Conservation (phyloP, 2,329 filamentous ascomycete species). For the Elsinoe australis region DNA sequence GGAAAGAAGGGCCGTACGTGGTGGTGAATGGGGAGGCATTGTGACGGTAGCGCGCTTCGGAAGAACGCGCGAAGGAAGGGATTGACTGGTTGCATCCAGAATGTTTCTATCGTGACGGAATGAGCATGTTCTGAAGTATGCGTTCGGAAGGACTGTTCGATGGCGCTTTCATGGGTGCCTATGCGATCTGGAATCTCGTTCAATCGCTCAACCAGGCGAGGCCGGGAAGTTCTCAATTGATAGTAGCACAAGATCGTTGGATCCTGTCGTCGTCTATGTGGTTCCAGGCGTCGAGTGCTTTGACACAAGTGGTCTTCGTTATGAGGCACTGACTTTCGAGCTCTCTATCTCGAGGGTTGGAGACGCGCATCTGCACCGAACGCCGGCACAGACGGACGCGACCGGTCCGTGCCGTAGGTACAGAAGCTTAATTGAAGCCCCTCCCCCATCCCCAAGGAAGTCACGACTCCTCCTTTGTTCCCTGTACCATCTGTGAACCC, state of each 20-base stretch:
- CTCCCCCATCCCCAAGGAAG: too few relatives aligned
- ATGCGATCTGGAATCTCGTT: too few relatives aligned
- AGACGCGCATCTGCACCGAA: too few relatives aligned
- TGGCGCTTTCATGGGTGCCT: conserved; percentile 2
- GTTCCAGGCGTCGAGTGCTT: too few relatives aligned
- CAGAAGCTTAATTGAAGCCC: not conserved
- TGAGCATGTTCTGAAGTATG: conserved; percentile 1
- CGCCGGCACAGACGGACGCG: not conserved
- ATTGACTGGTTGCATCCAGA: conserved; percentile 87
- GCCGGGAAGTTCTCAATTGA: not conserved
- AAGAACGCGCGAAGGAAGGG: conserved; percentile 98
- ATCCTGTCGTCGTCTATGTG: too few relatives aligned
- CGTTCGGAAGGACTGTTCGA: not conserved
- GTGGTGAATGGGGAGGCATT: conserved; percentile 86
- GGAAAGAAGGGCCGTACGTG: conserved; percentile 48
- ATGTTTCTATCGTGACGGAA: not conserved
- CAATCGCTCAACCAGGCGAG: too few relatives aligned
- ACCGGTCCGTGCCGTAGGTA: not conserved
- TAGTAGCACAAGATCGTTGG: too few relatives aligned
- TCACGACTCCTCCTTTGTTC: too few relatives aligned
- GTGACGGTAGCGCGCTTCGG: conserved; percentile 82
- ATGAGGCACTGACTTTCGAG: too few relatives aligned
- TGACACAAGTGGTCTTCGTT: too few relatives aligned
- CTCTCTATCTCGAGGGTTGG: too few relatives aligned
- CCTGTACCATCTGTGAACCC: too few relatives aligned